These are phyloP conservation scores for Colletotrichum acutatum DNA, from an alignment of 2,329 filamentous ascomycete genomes.

Conservation along the genomic window DNA sequence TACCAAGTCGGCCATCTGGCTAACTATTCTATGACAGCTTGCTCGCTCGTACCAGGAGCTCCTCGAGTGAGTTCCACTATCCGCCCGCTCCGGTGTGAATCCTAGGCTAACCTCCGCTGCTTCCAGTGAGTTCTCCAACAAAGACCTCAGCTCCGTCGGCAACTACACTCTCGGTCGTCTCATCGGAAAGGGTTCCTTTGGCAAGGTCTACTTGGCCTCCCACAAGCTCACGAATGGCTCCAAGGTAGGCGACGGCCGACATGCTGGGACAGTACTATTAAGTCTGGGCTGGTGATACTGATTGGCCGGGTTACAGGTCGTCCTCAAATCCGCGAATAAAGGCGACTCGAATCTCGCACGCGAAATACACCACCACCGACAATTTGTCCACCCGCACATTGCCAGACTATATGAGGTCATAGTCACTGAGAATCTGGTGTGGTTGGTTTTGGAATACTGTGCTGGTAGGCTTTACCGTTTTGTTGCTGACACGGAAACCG, in stretches of 20 bases:
- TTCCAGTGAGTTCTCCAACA: slow-evolving; percentile 88
- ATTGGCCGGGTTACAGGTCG: slow-evolving; percentile 71
- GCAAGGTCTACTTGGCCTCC: slow-evolving; percentile 94
- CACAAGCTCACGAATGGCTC: slow-evolving; percentile 99
- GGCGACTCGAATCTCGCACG: slow-evolving; percentile 94
- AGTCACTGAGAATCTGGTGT: slow-evolving; percentile 93
- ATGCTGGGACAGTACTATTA: background rate
- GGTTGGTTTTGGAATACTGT: slow-evolving; percentile 97
- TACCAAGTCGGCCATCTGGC: background rate
- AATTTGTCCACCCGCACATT: slow-evolving; percentile 98
- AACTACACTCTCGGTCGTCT: slow-evolving; percentile 93
- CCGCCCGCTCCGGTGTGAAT: background rate
- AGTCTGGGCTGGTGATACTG: background rate
- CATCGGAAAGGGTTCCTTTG: slow-evolving; percentile 98
- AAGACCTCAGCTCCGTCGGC: slow-evolving; percentile 90
- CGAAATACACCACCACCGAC: slow-evolving; percentile 98
- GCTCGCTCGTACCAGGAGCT: slow-evolving; percentile 96
- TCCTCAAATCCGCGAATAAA: slow-evolving; percentile 97
- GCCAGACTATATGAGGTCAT: slow-evolving; percentile 97
- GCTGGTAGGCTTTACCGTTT: slow-evolving; percentile 68
- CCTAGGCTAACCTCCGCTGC: background rate
- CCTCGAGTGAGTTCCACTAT: slow-evolving; percentile 78
- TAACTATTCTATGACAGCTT: slow-evolving; percentile 67
- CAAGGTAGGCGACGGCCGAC: slow-evolving; percentile 70
- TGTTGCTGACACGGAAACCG: slow-evolving; percentile 12